phyloP scores from a whole-genome alignment of 2,329 filamentous ascomycete species.

The Pseudocercospora cruenta region DNA sequence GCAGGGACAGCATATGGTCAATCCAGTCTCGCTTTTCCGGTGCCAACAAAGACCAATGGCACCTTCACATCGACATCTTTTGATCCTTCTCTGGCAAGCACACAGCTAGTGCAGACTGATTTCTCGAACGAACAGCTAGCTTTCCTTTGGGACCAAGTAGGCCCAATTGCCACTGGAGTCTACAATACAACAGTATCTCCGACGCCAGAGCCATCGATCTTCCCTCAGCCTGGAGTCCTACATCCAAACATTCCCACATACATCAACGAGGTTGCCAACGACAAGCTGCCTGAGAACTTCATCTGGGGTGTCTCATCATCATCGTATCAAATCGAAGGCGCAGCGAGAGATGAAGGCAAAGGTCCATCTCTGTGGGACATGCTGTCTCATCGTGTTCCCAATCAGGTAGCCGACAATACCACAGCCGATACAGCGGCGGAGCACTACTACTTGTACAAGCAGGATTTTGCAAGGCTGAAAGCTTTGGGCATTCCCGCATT shows the following conservation, averaged over 20 bases:
- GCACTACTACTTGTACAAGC: slow-evolving; percentile 22
- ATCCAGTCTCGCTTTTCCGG: slow-evolving; percentile 4
- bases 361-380: slow-evolving; percentile 33
- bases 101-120: slow-evolving; percentile 47
- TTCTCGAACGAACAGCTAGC: slow-evolving; percentile 53
- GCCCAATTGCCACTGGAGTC: slow-evolving; percentile 30
- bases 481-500: slow-evolving; percentile 41
- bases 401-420: slow-evolving; percentile 43
- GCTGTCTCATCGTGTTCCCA: slow-evolving; percentile 34
- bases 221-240: slow-evolving; percentile 40
- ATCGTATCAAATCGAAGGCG: slow-evolving; percentile 41
- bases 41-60: slow-evolving; percentile 11
- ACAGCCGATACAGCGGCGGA: slow-evolving; percentile 28
- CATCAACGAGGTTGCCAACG: slow-evolving; percentile 37
- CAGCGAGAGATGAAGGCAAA: slow-evolving; percentile 35
- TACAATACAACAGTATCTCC: slow-evolving; percentile 35
- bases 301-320: slow-evolving; percentile 39
- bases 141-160: slow-evolving; percentile 40
- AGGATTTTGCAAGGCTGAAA: slow-evolving; percentile 41
- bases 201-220: slow-evolving; percentile 40
- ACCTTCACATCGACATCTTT: slow-evolving; percentile 37
- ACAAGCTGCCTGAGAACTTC: slow-evolving; percentile 43
- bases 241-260: slow-evolving; percentile 49
- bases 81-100: slow-evolving; percentile 50
- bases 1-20: slow-evolving; percentile 1